phyloP scores from a whole-genome alignment of 108 stramenopile genomes.

The Craspedostauros australis region DNA sequence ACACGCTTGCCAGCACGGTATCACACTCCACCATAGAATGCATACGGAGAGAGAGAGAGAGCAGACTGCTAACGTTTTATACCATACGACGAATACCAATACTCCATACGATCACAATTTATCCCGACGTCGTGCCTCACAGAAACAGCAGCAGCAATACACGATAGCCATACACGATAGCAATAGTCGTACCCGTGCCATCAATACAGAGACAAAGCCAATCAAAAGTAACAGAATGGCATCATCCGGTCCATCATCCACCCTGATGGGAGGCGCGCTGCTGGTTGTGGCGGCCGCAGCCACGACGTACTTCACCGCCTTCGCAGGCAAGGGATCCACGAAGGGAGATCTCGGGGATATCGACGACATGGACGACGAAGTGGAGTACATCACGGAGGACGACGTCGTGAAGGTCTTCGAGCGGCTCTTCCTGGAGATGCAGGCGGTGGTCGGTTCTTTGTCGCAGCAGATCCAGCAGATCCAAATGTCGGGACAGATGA shows the following conservation, averaged over 20 bases:
- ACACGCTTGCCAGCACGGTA: too few relatives aligned
- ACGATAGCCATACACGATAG: too few relatives aligned
- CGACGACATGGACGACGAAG: conserved; percentile 50
- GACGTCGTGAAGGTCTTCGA: conserved; percentile 77
- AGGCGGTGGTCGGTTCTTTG: conserved; percentile 67
- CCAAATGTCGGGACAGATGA: conserved; percentile 78
- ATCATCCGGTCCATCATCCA: conserved; percentile 9
- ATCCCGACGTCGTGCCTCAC: too few relatives aligned
- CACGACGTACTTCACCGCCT: conserved; percentile 1
- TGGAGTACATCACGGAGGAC: conserved; percentile 65
- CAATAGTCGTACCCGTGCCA: too few relatives aligned
- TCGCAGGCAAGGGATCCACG: background rate
- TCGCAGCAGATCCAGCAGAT: conserved; percentile 82
- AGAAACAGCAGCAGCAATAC: too few relatives aligned
- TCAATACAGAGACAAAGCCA: too few relatives aligned
- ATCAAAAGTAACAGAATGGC: too few relatives aligned
- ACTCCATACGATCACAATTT: too few relatives aligned
- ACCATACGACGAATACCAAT: too few relatives aligned
- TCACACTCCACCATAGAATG: too few relatives aligned
- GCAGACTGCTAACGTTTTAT: too few relatives aligned
- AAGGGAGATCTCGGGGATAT: conserved; percentile 34
- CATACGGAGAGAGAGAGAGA: too few relatives aligned
- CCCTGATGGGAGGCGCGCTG: conserved; percentile 9
- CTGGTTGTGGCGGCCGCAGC: conserved; percentile 16
- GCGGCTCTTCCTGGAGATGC: conserved; percentile 79